These are phyloP conservation scores for Mangifera indica DNA, from an alignment of 345 rosid genomes.

Conservation along the genomic window DNA sequence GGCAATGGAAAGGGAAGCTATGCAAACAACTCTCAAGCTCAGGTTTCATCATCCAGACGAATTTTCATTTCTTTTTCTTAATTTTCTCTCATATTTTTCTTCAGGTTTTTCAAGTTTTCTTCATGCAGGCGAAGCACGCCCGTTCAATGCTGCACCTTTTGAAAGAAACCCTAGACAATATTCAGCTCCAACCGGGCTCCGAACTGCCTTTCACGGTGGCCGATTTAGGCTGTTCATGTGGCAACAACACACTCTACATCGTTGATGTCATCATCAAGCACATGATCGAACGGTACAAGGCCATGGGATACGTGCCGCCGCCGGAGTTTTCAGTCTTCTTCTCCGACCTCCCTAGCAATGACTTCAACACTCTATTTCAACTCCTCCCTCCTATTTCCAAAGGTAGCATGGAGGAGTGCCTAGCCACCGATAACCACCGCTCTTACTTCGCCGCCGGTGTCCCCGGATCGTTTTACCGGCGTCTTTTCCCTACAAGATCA, in stretches of 20 bases:
- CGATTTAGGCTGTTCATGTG: conserved; percentile 88
- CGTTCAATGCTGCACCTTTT: conserved; percentile 85
- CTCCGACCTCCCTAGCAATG: conserved; percentile 92
- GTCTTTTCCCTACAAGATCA: conserved; percentile 81
- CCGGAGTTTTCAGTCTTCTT: conserved; percentile 89
- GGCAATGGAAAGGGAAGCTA: conserved; percentile 92
- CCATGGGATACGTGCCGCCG: conserved; percentile 43
- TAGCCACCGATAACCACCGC: conserved; percentile 69
- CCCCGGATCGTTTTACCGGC: conserved; percentile 83
- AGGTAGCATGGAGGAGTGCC: conserved; percentile 81
- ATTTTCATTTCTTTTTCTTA: neutral
- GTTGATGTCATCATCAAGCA: conserved; percentile 77
- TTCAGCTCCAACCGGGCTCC: conserved; percentile 39
- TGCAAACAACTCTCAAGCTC: conserved; percentile 95
- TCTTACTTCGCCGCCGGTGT: conserved; percentile 82
- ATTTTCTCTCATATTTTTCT: neutral
- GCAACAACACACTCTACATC: conserved; percentile 65
- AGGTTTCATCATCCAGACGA: conserved; percentile 35
- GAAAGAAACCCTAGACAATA: conserved; percentile 75
- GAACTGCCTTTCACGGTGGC: conserved; percentile 69
- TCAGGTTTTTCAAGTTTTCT: neutral
- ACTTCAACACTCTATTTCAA: conserved; percentile 93
- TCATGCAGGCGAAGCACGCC: conserved; percentile 78
- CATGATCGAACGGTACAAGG: conserved; percentile 63
- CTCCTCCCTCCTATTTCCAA: conserved; percentile 67